Base-by-base conservation (phyloP, 257 asterid species). In the Nicotiana benthamiana region DNA sequence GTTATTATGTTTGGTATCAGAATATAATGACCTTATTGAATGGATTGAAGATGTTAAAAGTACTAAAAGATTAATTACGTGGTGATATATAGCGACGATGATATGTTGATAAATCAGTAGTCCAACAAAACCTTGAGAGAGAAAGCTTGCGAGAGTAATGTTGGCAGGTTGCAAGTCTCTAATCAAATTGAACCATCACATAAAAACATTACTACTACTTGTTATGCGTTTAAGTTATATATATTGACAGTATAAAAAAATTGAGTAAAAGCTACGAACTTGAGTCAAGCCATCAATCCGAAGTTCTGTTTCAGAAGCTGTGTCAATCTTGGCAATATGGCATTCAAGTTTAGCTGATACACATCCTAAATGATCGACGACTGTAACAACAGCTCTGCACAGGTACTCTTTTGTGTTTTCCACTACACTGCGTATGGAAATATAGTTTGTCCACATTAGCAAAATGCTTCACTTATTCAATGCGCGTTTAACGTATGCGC, bases 351-450 rank as follows among this genome's bases (percentile, higher is more conserved):
- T 84, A 59, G 92, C 88, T 51, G 97, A 87, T 10, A 93, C 83
- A 85, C 86, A 83, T 64, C 96, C 97, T 2, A 93, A 64, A 88
- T 91, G 96, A 89, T 93, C 97, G 27, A 91, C 86, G 0, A 86
- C 84, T 36, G 92, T 87, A 7, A 91, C 92, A 1, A 90, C 89
- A 4, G 96, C 97, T 68, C 81, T 80, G 28, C 88, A 80, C 7
- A 90, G 15, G 81, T 90, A 93, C 59, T 91, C 93, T 79, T 86
- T 91, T 5, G 96, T 90, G 75, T 85, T 88, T 16, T 89, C 90
- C 24, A 93, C 82, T 16, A 86, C 86, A n/a, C 97, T 93, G 91
- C 89, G 83, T 4, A 28, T 48, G 18, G 18, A 30, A 17, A 22
- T 30, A 46, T 27, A 30, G 9, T 36, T 75, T 26, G 80, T 77